Percentiles rank a stretch among this genome's conserved stretches.
Conservation (phyloP, 2,329 filamentous ascomycete genomes). For the Colletotrichum filicis region DNA sequence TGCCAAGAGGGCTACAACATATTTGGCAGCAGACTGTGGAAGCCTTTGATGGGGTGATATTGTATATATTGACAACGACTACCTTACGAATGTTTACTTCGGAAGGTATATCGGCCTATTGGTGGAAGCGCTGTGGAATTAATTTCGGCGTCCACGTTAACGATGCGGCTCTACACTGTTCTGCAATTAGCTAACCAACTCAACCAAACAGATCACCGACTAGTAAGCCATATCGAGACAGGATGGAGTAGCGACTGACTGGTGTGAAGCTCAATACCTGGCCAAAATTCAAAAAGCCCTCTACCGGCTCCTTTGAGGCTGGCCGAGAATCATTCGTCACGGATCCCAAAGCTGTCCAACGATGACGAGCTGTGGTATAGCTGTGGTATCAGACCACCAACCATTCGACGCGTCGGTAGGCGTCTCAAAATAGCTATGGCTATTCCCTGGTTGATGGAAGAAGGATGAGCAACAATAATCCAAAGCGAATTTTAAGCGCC, state of each 20-base stretch:
- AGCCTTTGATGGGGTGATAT: not conserved
- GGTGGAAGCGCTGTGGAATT: not conserved
- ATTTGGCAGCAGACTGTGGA: not conserved
- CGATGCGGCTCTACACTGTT: not conserved
- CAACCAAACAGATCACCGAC: not conserved
- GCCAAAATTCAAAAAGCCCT: not conserved
- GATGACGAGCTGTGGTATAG: not conserved
- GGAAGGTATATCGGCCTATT: not conserved
- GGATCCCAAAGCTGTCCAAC: not conserved
- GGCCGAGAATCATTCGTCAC: not conserved
- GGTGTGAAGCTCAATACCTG: not conserved
- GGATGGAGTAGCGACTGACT: not conserved
- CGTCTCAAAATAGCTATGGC: slow-evolving; percentile 16
- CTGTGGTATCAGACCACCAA: not conserved
- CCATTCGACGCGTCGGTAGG: not conserved
- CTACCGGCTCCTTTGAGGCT: not conserved
- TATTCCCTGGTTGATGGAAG: not conserved
- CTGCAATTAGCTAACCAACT: not conserved
- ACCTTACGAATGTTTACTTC: not conserved
- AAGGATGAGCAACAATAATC: not conserved
- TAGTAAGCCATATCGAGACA: not conserved
- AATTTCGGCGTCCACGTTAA: not conserved
- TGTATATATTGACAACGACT: not conserved
- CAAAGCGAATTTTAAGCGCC: slow-evolving; percentile 13
- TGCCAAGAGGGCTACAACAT: not conserved